Percentiles rank a stretch among this genome's conserved stretches.
These are phyloP conservation scores for Fusarium siculi DNA, from an alignment of 2,329 filamentous ascomycete genomes.

Conservation along the genomic window DNA sequence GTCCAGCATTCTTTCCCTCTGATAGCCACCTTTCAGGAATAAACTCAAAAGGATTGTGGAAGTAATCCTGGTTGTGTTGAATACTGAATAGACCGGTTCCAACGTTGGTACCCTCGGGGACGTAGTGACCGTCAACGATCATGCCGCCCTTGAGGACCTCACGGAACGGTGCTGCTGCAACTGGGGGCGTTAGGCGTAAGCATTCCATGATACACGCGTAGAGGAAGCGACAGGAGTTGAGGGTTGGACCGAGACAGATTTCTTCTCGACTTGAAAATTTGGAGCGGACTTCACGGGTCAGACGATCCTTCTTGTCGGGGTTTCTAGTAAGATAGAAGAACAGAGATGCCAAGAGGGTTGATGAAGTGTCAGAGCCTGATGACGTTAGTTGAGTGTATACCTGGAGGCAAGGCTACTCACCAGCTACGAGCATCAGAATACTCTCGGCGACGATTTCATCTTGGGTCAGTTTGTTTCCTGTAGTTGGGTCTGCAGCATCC, in stretches of 20 bases:
- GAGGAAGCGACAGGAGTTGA: not conserved
- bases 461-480: not conserved
- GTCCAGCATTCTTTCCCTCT: not conserved
- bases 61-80: not conserved
- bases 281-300: not conserved
- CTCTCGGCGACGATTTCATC: not conserved
- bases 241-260: not conserved
- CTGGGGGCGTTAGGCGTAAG: not conserved
- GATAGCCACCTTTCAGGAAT: not conserved
- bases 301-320: not conserved
- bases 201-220: not conserved
- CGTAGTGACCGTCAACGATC: not conserved
- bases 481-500: not conserved
- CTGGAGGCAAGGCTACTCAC: not conserved
- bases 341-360: not conserved
- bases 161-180: not conserved
- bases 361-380: conserved; percentile 1
- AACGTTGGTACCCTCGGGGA: not conserved
- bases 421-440: conserved; percentile 4
- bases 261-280: not conserved
- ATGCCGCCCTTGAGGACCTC: not conserved
- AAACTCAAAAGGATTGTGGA: not conserved
- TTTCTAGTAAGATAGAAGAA: not conserved
- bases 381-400: not conserved
- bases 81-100: not conserved